Percentiles rank a stretch among this genome's conserved stretches.
phyloP scores from a whole-genome alignment of 129 eudicot genomes.

The Calendula officinalis region DNA sequence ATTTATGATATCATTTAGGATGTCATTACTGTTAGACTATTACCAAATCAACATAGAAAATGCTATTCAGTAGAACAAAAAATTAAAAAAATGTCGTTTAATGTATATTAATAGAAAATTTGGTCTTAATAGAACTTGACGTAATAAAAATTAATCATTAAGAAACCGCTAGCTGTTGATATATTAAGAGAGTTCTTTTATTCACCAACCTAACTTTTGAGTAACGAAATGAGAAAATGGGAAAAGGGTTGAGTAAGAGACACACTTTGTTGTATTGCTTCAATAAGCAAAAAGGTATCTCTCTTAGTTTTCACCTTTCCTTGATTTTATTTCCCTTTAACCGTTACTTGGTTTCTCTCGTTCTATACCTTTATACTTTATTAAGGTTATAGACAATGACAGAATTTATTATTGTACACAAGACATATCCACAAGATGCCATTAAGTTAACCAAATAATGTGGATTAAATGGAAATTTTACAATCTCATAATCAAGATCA shows the following conservation, averaged over 20 bases:
- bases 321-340: slow-evolving; percentile 7
- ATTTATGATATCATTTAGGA: no score
- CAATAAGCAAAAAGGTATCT: slow-evolving; percentile 33
- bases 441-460: background rate
- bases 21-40: no score
- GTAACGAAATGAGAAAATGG: slow-evolving; percentile 11
- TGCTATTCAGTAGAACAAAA: no score
- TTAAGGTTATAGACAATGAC: background rate
- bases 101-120: no score
- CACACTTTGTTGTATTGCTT: slow-evolving; percentile 38
- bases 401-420: background rate
- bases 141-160: no score
- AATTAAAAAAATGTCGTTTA: no score
- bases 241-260: slow-evolving; percentile 28
- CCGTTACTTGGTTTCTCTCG: background rate
- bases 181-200: background rate
- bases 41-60: no score
- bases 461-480: no score
- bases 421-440: background rate
- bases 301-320: slow-evolving; percentile 21
- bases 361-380: background rate
- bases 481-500: background rate
- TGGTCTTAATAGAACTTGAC: no score
- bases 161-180: no score
- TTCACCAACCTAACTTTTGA: background rate